Conservation (phyloP, 768 basidiomycete genomes). For the Gymnopilus dilepis region DNA sequence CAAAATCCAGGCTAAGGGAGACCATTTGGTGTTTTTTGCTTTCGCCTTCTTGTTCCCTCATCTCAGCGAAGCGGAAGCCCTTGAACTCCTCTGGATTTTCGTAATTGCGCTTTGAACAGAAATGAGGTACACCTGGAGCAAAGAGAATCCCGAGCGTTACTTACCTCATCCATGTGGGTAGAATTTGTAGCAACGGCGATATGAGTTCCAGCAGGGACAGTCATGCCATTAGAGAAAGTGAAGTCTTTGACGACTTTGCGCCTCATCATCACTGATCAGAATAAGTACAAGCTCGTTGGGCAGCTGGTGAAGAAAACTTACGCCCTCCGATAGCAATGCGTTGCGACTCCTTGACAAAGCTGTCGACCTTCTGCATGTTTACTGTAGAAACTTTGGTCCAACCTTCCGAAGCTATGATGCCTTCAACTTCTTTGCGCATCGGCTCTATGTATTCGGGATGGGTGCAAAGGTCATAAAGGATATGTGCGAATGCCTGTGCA, state of each 20-base stretch:
- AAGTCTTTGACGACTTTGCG: conserved; percentile 30
- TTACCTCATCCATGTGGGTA: conserved; percentile 22
- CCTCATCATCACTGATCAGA: conserved; percentile 27
- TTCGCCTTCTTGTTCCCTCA: conserved; percentile 40
- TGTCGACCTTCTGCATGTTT: conserved; percentile 47
- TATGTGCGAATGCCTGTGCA: conserved; percentile 32
- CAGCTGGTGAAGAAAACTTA: conserved; percentile 2
- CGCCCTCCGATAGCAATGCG: conserved; percentile 32
- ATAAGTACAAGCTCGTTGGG: not conserved
- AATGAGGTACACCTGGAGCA: not conserved
- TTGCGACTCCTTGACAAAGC: conserved; percentile 47
- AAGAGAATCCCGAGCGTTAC: not conserved
- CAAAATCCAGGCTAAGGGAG: conserved; percentile 31
- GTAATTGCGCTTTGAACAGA: conserved; percentile 38
- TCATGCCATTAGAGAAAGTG: conserved; percentile 22
- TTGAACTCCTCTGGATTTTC: conserved; percentile 47
- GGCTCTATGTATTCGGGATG: conserved; percentile 29
- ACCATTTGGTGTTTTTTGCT: conserved; percentile 24
- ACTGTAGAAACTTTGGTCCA: conserved; percentile 37
- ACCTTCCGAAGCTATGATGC: conserved; percentile 34
- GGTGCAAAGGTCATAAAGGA: conserved; percentile 33
- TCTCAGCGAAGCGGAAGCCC: conserved; percentile 51
- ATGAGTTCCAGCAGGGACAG: conserved; percentile 20
- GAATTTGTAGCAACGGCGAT: conserved; percentile 17
- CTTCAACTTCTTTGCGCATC: conserved; percentile 37